Evolutionary conservation across 176 grass and related monocot genomes (phyloP).

Genomic region (Aegilops bicornis): DNA sequence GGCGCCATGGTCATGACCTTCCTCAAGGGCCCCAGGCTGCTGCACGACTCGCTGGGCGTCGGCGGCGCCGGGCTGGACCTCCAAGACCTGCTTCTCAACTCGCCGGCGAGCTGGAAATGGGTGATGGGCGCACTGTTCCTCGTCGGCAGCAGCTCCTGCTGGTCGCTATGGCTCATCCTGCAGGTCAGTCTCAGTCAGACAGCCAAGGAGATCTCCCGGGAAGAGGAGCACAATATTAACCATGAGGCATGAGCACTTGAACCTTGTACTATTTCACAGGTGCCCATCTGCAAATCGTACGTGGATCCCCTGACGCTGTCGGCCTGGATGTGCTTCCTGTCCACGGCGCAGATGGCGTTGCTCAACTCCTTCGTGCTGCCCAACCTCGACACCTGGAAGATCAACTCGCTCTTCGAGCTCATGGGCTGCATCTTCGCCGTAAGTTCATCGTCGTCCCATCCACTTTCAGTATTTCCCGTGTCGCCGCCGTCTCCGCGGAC

Average conservation of each 20-base stretch:
- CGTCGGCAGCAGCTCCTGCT: slow-evolving; percentile 54
- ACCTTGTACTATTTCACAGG: slow-evolving; percentile 26
- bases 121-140: slow-evolving; percentile 41
- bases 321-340: slow-evolving; percentile 70
- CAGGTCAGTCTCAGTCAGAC: slow-evolving; percentile 36
- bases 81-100: not conserved
- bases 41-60: not conserved
- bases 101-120: slow-evolving; percentile 21
- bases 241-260: no score
- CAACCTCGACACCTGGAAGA: slow-evolving; percentile 38
- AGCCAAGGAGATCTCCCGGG: not conserved
- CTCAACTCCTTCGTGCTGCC: slow-evolving; percentile 42
- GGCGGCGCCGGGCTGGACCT: not conserved
- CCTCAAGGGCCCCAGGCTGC: slow-evolving; percentile 61
- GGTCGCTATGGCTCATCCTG: slow-evolving; percentile 79
- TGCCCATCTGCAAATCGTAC: slow-evolving; percentile 66
- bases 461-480: no score
- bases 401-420: slow-evolving; percentile 46
- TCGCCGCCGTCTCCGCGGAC: not conserved
- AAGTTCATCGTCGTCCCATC: not conserved
- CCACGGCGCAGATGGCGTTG: slow-evolving; percentile 40
- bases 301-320: slow-evolving; percentile 61
- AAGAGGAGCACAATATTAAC: no score
- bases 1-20: slow-evolving; percentile 67
- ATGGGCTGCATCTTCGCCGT: slow-evolving; percentile 55